Conservation (phyloP, 305 asterid species). For the Nicotiana rustica region DNA sequence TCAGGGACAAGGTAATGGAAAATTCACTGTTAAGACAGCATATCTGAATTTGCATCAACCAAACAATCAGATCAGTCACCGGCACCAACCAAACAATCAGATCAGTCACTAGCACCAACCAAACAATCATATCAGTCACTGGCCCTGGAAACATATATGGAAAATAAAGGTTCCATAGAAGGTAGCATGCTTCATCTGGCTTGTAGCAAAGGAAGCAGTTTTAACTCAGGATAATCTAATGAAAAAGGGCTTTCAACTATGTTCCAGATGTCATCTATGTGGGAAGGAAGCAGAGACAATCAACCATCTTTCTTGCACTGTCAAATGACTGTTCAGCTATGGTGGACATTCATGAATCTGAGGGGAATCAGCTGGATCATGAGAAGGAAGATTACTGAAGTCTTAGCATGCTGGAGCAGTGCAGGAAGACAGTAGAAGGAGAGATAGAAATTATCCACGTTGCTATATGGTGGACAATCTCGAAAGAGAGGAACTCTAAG, state of each 20-base stretch:
- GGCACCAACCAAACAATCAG: too few species aligned
- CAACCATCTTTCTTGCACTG: not conserved
- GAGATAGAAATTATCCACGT: not conserved
- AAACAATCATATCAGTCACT: too few species aligned
- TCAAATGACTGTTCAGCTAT: not conserved
- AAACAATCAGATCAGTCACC: too few species aligned
- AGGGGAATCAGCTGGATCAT: not conserved
- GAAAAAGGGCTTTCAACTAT: not conserved
- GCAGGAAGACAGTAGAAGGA: not conserved
- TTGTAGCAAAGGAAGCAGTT: not conserved
- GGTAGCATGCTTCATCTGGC: too few species aligned
- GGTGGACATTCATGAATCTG: not conserved
- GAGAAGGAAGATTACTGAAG: not conserved
- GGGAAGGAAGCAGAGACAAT: not conserved
- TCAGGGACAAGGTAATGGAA: too few species aligned
- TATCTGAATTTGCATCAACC: too few species aligned
- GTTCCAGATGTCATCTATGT: not conserved
- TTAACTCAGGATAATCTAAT: not conserved
- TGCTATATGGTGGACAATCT: not conserved
- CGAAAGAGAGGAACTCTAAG: conserved; percentile 1
- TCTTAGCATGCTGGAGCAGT: not conserved
- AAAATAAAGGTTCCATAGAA: too few species aligned
- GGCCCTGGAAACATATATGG: too few species aligned
- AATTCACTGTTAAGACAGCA: too few species aligned
- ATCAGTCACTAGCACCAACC: too few species aligned